Evolutionary conservation across 768 basidiomycete species (phyloP).

Genomic region (Hygrocybe punicea): DNA sequence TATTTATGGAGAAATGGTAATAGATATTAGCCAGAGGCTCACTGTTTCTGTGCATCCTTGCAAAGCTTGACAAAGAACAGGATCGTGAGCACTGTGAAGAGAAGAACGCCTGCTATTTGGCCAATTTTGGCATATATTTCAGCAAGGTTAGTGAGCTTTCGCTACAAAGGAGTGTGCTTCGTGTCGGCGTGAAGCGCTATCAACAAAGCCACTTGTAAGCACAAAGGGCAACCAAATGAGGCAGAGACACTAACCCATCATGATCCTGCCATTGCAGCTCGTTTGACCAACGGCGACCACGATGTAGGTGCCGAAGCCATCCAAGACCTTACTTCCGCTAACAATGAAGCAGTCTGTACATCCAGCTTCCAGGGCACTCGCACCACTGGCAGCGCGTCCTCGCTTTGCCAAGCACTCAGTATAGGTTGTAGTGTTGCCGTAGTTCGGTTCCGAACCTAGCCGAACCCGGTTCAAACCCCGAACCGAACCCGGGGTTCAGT

Average conservation of each 20-base stretch:
- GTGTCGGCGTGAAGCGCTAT: constrained; percentile 80
- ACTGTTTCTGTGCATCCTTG: constrained; percentile 55
- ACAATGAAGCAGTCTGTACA: constrained; percentile 92
- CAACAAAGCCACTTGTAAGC: background rate
- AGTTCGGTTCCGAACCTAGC: constrained; percentile 96
- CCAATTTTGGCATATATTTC: constrained; percentile 93
- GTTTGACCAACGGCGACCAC: constrained; percentile 88
- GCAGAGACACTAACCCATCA: constrained; percentile 73
- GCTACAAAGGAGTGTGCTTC: constrained; percentile 88
- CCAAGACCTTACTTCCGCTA: constrained; percentile 87
- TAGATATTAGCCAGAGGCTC: constrained; percentile 9
- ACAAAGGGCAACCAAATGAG: constrained; percentile 1
- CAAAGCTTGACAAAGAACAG: constrained; percentile 90
- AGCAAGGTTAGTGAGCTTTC: constrained; percentile 90
- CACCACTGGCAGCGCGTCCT: background rate
- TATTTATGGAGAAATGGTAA: no score
- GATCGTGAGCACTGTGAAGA: constrained; percentile 89
- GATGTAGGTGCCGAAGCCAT: constrained; percentile 91
- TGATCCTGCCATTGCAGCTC: constrained; percentile 93
- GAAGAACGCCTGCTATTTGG: constrained; percentile 71
- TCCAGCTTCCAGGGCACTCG: constrained; percentile 16
- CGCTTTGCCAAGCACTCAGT: no score
- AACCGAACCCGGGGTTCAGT: no score
- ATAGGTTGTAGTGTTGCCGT: constrained; percentile 81
- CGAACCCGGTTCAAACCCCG: no score